Conservation (phyloP, 768 basidiomycete genomes). For the Tulasnella sp. region DNA sequence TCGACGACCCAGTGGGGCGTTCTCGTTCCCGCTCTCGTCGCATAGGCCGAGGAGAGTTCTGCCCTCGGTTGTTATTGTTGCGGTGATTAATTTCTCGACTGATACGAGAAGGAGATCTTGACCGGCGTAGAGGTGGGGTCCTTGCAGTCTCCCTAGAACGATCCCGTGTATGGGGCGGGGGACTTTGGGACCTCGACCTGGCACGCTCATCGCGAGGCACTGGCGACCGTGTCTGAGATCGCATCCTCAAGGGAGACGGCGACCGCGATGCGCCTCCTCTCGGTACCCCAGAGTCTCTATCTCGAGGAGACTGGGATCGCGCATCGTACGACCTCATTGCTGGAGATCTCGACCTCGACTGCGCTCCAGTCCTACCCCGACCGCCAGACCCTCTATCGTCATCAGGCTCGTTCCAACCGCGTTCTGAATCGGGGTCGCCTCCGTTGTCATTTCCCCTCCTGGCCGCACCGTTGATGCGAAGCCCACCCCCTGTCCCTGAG, state of each 20-base stretch:
- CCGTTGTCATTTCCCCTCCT: too few relatives aligned
- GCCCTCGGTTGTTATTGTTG: background rate
- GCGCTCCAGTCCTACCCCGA: background rate
- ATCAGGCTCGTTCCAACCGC: background rate
- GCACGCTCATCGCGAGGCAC: background rate
- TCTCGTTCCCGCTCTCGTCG: background rate
- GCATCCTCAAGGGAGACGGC: background rate
- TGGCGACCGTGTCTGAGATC: background rate
- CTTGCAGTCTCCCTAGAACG: background rate
- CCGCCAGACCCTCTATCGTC: background rate
- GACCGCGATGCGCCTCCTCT: background rate
- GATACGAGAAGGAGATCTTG: conserved; percentile 11
- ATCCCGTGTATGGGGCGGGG: background rate
- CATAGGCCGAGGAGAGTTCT: background rate
- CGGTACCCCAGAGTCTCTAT: background rate
- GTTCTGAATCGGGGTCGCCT: background rate
- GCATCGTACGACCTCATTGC: background rate
- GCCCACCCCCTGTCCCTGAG: background rate
- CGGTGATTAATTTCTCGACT: background rate
- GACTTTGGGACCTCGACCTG: background rate
- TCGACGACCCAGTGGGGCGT: background rate
- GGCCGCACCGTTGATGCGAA: too few relatives aligned
- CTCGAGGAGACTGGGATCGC: background rate
- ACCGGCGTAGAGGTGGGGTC: conserved; percentile 2
- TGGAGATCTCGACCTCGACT: background rate